A percentile compares a stretch with the other conserved stretches of the same genome.
Evolutionary conservation across 2,329 filamentous ascomycete genomes (phyloP).

Genomic region (Phialocephala sp.): DNA sequence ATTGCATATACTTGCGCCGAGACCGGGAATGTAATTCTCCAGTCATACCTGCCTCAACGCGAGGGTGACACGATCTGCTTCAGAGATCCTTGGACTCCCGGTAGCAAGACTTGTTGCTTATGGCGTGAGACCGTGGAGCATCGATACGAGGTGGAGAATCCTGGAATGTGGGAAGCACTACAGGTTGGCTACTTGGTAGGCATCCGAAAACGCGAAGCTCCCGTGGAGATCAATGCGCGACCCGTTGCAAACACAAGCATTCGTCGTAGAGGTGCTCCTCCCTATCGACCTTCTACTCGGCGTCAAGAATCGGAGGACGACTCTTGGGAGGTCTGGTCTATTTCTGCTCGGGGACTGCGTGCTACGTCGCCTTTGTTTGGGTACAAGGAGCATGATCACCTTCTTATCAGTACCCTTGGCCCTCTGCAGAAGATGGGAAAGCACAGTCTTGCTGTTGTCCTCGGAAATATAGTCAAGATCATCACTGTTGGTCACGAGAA

Average conservation of each 20-base stretch:
- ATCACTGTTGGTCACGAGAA: conserved; percentile 70
- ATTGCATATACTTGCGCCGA: conserved; percentile 66
- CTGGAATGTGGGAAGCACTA: conserved; percentile 69
- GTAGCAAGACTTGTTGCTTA: conserved; percentile 52
- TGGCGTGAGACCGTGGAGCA: conserved; percentile 59
- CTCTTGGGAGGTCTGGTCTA: conserved; percentile 59
- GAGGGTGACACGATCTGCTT: conserved; percentile 64
- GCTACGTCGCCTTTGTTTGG: conserved; percentile 32
- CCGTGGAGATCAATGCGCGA: neutral
- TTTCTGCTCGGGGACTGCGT: conserved; percentile 51
- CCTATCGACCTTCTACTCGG: neutral
- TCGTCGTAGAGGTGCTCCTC: conserved; percentile 31
- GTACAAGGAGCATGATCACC: conserved; percentile 47
- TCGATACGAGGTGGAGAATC: conserved; percentile 61
- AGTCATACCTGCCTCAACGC: conserved; percentile 62
- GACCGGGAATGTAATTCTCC: conserved; percentile 66
- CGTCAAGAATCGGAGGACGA: conserved; percentile 35
- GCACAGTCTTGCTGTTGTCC: conserved; percentile 69
- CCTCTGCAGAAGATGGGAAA: conserved; percentile 68
- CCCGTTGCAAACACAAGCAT: conserved; percentile 29
- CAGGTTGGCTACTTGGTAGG: conserved; percentile 67
- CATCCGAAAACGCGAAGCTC: conserved; percentile 51
- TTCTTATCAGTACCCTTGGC: conserved; percentile 70
- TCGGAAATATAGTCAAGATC: conserved; percentile 76
- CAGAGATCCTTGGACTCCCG: conserved; percentile 49